Base-by-base conservation (phyloP, 345 rosid species). In the Moricandia moricandioides region DNA sequence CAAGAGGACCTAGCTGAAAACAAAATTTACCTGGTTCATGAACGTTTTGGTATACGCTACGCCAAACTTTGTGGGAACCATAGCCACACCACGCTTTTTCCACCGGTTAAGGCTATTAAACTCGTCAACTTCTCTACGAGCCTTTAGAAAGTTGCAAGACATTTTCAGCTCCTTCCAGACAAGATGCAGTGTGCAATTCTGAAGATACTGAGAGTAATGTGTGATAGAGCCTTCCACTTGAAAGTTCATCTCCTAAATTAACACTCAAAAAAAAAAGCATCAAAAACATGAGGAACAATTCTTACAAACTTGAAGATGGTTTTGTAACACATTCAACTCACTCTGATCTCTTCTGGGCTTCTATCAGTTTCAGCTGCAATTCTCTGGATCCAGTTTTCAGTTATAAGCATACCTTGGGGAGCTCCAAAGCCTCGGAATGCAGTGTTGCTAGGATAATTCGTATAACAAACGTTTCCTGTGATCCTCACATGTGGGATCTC, bases 381-480 rank as follows among this genome's bases (percentile, higher is more conserved):
- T 43, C 51, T 43, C 16, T 54, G 59, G 0, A 54, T 54, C 58
- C 59, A 54, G 30, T 54, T 54, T 21, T 54, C 59, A 54, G 93
- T 67, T 67, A 94, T 91, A 68, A 94, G 90, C 98, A 94, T 84
- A 69, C 93, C 98, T 79, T 94, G 98, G 49, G 97, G 98, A 7
- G 89, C 96, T 34, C 98, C 97, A 81, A 94, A 91, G 39, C 98
- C 98, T 67, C 97, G 85, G 83, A 91, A 94, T 30, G 97, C 98
- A 47, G 98, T 94, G 81, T 94, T 78, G 81, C 97, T 94, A 0
- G 97, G 98, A 35, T 83, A 82, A 83, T 91, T 91, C 60, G 98
- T 94, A 80, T 83, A 89, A 79, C 97, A 94, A 72, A 89, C 98
- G 59, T 52, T 83, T 61, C 97, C 98, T 7, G 56, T 1, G 49